Base-by-base conservation (phyloP, 2,329 filamentous ascomycete species). In the Penicillium sp. region DNA sequence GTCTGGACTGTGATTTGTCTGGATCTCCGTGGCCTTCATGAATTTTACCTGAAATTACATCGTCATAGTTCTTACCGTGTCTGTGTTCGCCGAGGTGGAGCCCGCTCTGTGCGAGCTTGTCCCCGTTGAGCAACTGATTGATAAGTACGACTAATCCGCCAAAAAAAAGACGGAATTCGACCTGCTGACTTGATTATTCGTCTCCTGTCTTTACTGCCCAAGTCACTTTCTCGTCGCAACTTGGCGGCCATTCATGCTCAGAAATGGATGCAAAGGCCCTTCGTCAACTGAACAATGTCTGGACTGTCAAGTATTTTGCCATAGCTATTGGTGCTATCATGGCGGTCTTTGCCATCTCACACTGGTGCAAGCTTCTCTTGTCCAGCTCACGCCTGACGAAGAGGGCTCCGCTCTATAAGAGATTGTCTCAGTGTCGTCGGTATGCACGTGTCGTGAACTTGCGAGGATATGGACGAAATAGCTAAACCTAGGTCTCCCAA, bases 281-380 rank as follows among this genome's bases (percentile, higher is more conserved):
- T 47, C 26, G 36, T 26, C 45, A 35, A 13, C n/a, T 38, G 9
- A 13, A 46, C 18, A 50, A 54, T 52, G 39, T 49, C 13, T 48
- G 52, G 52, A 44, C 38, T 28, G 40, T n/a, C 4, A 50, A 52
- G 18, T 52, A 54, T n/a, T 52, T 49, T 18, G 52, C 49, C 3
- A 48, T 54, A 39, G 36, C 49, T 7, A 42, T 50, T 3, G 52
- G 52, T 3, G 38, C 42, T 4, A 44, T 54, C 5, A 52, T 54
- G 39, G 26, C 32, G 5, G n/a, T 48, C 11, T 41, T 49, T n/a
- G 38, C 42, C 4, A 1, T 45, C 4, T 34, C 12, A n/a, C 47
- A 54, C 11, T 54, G 49, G 52, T 40, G 4, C n/a, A 27, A 28
- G 24, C 3, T 37, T 8, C 5, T 25, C 4, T 46, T 43, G 24